A percentile compares a stretch with the other conserved stretches of the same genome.
Conservation (phyloP, 345 rosid genomes). For the Hypericum perforatum region DNA sequence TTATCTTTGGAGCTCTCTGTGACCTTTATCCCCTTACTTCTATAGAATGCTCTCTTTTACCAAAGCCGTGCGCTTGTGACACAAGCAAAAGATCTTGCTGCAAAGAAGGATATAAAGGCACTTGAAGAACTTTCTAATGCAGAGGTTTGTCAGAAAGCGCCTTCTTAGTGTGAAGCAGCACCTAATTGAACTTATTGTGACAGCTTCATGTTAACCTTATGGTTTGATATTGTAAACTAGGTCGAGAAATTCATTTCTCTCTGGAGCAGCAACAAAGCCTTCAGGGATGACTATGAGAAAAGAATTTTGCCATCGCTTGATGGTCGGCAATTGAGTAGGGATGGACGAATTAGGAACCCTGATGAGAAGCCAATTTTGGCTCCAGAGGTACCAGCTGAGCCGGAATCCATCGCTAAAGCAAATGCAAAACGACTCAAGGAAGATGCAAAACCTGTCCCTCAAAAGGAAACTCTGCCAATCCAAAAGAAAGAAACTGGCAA, state of each 20-base stretch:
- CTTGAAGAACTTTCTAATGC: slow-evolving; percentile 39
- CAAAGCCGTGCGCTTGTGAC: slow-evolving; percentile 37
- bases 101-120: slow-evolving; percentile 40
- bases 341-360: slow-evolving; percentile 55
- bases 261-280: slow-evolving; percentile 57
- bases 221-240: slow-evolving; percentile 25
- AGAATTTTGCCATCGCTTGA: slow-evolving; percentile 56
- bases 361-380: slow-evolving; percentile 51
- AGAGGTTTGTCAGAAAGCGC: slow-evolving; percentile 35
- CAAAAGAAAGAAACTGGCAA: slow-evolving; percentile 35
- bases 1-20: neutral
- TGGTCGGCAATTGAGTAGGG: slow-evolving; percentile 47
- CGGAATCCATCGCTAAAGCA: slow-evolving; percentile 37
- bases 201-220: slow-evolving; percentile 13
- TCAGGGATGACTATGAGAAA: slow-evolving; percentile 83
- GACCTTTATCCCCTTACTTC: slow-evolving; percentile 1
- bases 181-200: neutral
- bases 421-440: slow-evolving; percentile 48
- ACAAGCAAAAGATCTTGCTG: slow-evolving; percentile 56
- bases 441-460: slow-evolving; percentile 39
- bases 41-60: slow-evolving; percentile 44
- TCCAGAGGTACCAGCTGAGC: slow-evolving; percentile 28
- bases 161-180: slow-evolving; percentile 1
- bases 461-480: slow-evolving; percentile 26
- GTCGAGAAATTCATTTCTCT: slow-evolving; percentile 66